Percentiles rank a stretch among this genome's conserved stretches.
Conservation (phyloP, 176 grass and related monocot species). For the Triticum aestivum region DNA sequence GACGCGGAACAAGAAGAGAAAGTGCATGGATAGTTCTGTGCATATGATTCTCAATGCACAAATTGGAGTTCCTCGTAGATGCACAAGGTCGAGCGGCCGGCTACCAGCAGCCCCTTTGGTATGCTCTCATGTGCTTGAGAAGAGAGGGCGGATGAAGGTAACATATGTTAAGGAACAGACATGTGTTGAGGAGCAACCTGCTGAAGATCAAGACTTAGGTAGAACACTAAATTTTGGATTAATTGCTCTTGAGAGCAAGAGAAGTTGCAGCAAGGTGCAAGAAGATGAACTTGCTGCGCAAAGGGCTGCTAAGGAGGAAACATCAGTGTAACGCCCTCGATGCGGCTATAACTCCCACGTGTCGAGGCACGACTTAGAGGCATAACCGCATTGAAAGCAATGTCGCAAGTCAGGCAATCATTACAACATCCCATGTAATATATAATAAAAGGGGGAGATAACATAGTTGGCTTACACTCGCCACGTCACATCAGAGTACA, state of each 20-base stretch:
- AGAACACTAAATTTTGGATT: not conserved
- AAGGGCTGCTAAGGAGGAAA: slow-evolving; percentile 1
- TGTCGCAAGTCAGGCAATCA: too few species aligned
- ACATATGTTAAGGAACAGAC: not conserved
- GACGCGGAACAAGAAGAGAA: not conserved
- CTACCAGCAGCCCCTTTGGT: not conserved
- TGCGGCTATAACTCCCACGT: too few species aligned
- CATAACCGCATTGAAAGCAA: too few species aligned
- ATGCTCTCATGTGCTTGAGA: slow-evolving; percentile 15
- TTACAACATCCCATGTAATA: too few species aligned
- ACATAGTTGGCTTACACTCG: too few species aligned
- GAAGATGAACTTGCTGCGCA: slow-evolving; percentile 1
- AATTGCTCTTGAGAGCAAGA: not conserved
- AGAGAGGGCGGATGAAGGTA: slow-evolving; percentile 10
- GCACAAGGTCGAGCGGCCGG: not conserved
- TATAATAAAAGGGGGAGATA: too few species aligned
- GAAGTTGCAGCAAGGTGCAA: not conserved
- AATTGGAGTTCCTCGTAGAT: slow-evolving; percentile 7
- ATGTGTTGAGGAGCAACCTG: not conserved
- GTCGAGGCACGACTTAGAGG: too few species aligned
- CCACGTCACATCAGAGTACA: too few species aligned
- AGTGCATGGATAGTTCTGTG: not conserved
- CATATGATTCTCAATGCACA: not conserved
- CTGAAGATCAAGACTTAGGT: not conserved
- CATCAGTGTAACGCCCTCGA: not conserved